Conservation (phyloP, 441 rosid genomes). For the Pelargonium myrrhifolium region DNA sequence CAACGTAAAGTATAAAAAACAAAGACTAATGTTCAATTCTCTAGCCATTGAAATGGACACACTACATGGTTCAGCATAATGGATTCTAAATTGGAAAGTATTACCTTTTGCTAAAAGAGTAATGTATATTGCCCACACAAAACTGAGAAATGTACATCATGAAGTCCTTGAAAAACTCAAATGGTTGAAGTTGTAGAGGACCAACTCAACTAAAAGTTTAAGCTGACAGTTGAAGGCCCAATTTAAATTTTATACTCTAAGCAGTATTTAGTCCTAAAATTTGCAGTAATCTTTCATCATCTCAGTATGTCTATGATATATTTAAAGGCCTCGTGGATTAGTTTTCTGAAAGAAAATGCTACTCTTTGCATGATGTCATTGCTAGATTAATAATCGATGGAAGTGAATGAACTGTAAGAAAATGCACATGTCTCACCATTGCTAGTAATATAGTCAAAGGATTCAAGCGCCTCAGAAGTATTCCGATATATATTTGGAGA, state of each 20-base stretch:
- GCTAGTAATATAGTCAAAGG: constrained; percentile 79
- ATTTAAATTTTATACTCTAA: no score
- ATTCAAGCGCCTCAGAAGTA: constrained; percentile 77
- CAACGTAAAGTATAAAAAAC: not conserved
- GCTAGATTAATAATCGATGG: not conserved
- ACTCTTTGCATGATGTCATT: not conserved
- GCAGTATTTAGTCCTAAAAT: no score
- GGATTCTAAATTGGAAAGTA: not conserved
- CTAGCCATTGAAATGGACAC: not conserved
- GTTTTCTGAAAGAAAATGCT: not conserved
- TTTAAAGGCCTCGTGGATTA: not conserved
- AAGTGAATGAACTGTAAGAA: not conserved
- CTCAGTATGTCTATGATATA: not conserved
- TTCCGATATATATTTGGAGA: constrained; percentile 85
- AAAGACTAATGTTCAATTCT: not conserved
- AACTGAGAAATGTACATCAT: not conserved
- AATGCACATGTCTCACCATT: constrained; percentile 45
- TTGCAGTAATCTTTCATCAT: not conserved
- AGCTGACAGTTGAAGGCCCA: no score
- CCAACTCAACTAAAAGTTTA: no score
- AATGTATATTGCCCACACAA: not conserved
- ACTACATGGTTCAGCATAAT: not conserved
- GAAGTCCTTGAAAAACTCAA: not conserved
- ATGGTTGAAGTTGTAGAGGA: not conserved
- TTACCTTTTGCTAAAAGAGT: not conserved